Evolutionary conservation across 2,329 filamentous ascomycete genomes (phyloP), one percentile per base, ranked within the genome.

Genomic region (Dothiorella sarmentorum): DNA sequence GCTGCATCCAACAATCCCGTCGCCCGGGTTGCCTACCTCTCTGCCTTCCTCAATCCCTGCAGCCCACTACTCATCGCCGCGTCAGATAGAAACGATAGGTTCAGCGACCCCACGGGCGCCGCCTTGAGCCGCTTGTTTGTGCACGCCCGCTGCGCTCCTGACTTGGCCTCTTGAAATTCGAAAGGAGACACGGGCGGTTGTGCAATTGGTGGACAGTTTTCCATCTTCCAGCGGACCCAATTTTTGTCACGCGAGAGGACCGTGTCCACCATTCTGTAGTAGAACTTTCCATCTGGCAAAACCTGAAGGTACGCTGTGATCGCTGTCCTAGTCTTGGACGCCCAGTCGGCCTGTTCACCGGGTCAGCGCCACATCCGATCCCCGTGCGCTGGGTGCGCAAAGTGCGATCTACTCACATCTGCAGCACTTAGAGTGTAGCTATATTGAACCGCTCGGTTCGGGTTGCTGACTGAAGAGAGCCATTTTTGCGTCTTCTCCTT

Each of bases 191-290:
- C 82, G 10, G 90, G 78, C 20, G 88, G 84, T 61, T 85, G 83
- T 68, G 92, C 86, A 68, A 99, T 97, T 5, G 88, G 84, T 22
- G 91, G 90, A 71, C 94, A 99, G 64, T 87, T 90, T 71, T 97
- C 91, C 61, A 93, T 87, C 76, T 99, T 99, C 94, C 94, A 99
- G 62, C 91, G 88, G 43, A 95, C 91, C 95, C 95, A 99, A 70
- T 97, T 97, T 78, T 97, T 97, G 73, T 99, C 94, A 63, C 94
- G 84, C 22, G 91, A 90, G 27, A 99, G 83, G 29, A 99, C 93
- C 11, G 92, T 97, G 71, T 97, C 93, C 29, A 99, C 91, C 85
- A 97, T 96, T 37, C 94, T 88, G 74, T 91, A 89, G 73, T 97
- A 99, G 73, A 96, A 96, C 63, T 90, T 89, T 27, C 94, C 94